phyloP scores from a whole-genome alignment of 306 rosid genomes.

The Prunus kanzakura region DNA sequence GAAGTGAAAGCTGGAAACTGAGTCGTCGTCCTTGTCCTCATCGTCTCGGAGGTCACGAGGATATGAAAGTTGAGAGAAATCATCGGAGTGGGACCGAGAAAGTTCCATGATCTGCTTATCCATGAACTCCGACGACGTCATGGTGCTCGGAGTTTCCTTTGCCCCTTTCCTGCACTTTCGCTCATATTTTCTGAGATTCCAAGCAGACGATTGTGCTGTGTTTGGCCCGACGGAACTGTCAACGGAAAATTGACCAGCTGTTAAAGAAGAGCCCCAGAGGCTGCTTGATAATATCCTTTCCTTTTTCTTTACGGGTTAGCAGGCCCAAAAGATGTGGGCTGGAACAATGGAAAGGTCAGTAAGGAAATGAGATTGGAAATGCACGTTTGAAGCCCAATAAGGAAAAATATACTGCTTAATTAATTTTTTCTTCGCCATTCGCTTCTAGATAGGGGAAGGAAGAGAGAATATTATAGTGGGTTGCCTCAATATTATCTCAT shows the following conservation, averaged over 20 bases:
- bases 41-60: constrained; percentile 2
- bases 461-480: too few species aligned
- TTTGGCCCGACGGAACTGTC: not conserved
- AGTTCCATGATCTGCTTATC: constrained; percentile 38
- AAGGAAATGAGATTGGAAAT: too few species aligned
- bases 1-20: constrained; percentile 21
- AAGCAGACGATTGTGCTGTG: not conserved
- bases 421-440: too few species aligned
- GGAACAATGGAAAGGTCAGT: too few species aligned
- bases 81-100: constrained; percentile 38
- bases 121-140: constrained; percentile 35
- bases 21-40: constrained; percentile 20
- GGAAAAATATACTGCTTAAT: too few species aligned
- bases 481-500: too few species aligned
- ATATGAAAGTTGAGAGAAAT: constrained; percentile 24
- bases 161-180: not conserved
- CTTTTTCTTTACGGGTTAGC: not conserved
- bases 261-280: not conserved
- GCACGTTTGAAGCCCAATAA: too few species aligned
- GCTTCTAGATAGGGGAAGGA: too few species aligned
- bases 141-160: not conserved
- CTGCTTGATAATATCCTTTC: not conserved
- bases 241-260: not conserved
- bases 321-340: too few species aligned
- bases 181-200: constrained; percentile 7